phyloP scores from a whole-genome alignment of 2,329 filamentous ascomycete species.

The Aureobasidium lini region DNA sequence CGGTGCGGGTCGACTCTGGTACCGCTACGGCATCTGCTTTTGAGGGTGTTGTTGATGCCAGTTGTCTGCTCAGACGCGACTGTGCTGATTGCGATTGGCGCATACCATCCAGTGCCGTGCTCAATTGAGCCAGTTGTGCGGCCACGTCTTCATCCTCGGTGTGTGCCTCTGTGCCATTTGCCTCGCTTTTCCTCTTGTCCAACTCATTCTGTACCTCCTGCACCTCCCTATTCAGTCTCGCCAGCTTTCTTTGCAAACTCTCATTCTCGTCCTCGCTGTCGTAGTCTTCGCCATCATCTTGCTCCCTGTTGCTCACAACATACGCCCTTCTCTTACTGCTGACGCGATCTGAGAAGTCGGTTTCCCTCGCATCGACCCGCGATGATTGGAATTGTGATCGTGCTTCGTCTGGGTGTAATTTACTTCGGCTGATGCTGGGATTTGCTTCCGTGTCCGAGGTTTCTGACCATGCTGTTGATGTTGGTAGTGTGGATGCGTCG shows the following conservation, averaged over 20 bases:
- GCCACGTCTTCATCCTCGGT: conserved; percentile 39
- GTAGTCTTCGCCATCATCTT: conserved; percentile 47
- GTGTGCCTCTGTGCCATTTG: conserved; percentile 32
- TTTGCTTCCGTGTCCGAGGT: conserved; percentile 9
- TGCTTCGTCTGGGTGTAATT: conserved; percentile 70
- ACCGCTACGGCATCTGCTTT: not conserved
- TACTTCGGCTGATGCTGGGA: conserved; percentile 63
- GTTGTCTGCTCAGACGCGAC: conserved; percentile 8
- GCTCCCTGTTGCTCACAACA: conserved; percentile 55
- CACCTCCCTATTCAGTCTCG: conserved; percentile 74
- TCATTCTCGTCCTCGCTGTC: conserved; percentile 79
- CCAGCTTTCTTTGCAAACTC: conserved; percentile 68
- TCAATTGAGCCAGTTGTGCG: conserved; percentile 19
- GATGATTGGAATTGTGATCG: conserved; percentile 70
- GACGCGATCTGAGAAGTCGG: conserved; percentile 86
- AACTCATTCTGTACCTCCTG: conserved; percentile 56
- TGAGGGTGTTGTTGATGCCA: not conserved
- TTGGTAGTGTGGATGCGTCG: conserved; percentile 67
- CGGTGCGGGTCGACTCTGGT: not conserved
- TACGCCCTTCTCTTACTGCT: conserved; percentile 78
- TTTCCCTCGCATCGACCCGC: conserved; percentile 66
- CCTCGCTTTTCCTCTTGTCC: conserved; percentile 33
- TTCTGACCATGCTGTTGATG: conserved; percentile 43
- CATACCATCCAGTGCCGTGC: conserved; percentile 13
- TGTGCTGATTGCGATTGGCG: conserved; percentile 16